phyloP scores from a whole-genome alignment of 2,329 filamentous ascomycete genomes.

The Biscogniauxia sp. region DNA sequence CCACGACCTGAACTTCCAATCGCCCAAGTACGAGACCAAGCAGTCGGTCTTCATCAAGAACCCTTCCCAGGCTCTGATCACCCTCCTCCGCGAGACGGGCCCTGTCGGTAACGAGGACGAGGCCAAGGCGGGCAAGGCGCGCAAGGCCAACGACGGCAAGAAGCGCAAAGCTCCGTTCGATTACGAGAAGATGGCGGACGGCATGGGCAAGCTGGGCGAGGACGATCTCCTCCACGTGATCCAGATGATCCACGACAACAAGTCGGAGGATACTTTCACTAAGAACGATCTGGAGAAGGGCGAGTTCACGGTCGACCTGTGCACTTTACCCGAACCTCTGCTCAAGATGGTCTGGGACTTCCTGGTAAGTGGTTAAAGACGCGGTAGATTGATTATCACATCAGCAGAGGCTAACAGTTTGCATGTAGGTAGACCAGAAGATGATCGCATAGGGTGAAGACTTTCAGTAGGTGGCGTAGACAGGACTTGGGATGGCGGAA shows the following conservation, averaged over 20 bases:
- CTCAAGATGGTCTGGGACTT: conserved; percentile 97
- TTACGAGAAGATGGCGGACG: conserved; percentile 96
- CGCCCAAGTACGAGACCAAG: conserved; percentile 76
- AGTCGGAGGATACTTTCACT: conserved; percentile 89
- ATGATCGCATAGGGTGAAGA: conserved; percentile 16
- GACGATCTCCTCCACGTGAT: conserved; percentile 94
- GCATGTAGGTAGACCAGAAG: conserved; percentile 29
- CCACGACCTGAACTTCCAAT: conserved; percentile 91
- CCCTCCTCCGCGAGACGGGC: conserved; percentile 77
- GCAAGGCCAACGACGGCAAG: conserved; percentile 58
- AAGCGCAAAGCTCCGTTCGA: conserved; percentile 76
- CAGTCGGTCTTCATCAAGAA: conserved; percentile 88
- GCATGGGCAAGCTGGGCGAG: conserved; percentile 82
- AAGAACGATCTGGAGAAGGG: conserved; percentile 97
- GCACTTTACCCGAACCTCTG: conserved; percentile 87
- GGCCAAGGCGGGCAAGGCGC: conserved; percentile 61
- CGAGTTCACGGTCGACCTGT: conserved; percentile 97
- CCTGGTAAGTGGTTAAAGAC: conserved; percentile 40
- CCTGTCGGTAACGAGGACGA: conserved; percentile 76
- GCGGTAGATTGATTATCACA: not conserved
- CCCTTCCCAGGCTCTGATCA: conserved; percentile 81
- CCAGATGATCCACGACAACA: conserved; percentile 97
- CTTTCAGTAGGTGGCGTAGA: conserved; percentile 1
- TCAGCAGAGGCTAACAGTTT: conserved; percentile 7
- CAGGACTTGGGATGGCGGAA: conserved; percentile 3